These are phyloP conservation scores for Leccinum subgranulosum DNA, from an alignment of 768 basidiomycete genomes.

Conservation along the genomic window DNA sequence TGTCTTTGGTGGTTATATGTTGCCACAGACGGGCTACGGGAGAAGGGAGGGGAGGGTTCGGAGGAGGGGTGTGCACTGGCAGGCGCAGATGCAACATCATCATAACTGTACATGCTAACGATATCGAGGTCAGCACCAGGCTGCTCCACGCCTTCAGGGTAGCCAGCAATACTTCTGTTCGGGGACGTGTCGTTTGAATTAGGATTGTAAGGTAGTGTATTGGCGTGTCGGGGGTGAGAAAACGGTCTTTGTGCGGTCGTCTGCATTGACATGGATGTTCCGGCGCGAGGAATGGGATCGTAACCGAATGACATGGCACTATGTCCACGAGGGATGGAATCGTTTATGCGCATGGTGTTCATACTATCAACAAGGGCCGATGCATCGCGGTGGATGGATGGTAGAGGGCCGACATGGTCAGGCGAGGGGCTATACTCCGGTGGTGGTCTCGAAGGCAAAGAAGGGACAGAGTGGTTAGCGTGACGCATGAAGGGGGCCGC, in stretches of 20 bases:
- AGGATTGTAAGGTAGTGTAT: constrained; percentile 38
- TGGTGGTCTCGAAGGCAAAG: constrained; percentile 39
- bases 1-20: constrained; percentile 18
- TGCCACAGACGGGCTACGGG: constrained; percentile 20
- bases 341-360: constrained; percentile 50
- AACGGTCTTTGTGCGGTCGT: constrained; percentile 29
- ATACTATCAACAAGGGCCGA: constrained; percentile 49
- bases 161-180: constrained; percentile 29
- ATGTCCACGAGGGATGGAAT: constrained; percentile 34
- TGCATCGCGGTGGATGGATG: constrained; percentile 39
- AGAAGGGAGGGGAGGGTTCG: constrained; percentile 17
- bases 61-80: constrained; percentile 30
- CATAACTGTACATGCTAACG: constrained; percentile 37
- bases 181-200: constrained; percentile 17
- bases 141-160: constrained; percentile 24
- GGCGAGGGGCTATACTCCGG: constrained; percentile 30
- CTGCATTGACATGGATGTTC: constrained; percentile 56
- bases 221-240: constrained; percentile 38
- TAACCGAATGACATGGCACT: constrained; percentile 25
- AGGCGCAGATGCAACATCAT: constrained; percentile 31
- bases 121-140: constrained; percentile 35
- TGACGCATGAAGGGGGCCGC: constrained; percentile 39
- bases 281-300: constrained; percentile 53
- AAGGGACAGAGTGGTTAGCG: constrained; percentile 47
- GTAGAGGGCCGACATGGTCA: constrained; percentile 28